These are phyloP conservation scores for Hypericum androsaemum DNA, from an alignment of 345 rosid species.

Conservation along the genomic window DNA sequence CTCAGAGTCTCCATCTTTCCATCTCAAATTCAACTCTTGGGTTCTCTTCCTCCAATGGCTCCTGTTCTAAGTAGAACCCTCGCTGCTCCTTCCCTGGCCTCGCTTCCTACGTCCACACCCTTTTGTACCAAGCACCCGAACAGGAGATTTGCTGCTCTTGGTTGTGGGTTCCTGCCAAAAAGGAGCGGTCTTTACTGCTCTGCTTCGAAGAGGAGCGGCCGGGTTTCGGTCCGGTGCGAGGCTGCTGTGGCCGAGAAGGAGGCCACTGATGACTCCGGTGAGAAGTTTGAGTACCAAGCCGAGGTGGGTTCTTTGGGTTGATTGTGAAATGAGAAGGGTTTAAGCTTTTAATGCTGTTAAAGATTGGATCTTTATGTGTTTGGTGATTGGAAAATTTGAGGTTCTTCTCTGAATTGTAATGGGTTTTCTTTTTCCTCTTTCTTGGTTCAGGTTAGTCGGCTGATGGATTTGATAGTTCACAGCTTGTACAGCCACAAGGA, in stretches of 20 bases:
- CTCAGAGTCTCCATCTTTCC: too few relatives aligned
- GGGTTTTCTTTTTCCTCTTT: too few relatives aligned
- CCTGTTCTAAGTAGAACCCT: slow-evolving; percentile 1
- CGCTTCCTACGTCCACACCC: not conserved
- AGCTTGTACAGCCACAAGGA: slow-evolving; percentile 34
- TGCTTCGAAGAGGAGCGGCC: not conserved
- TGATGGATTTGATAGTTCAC: slow-evolving; percentile 31
- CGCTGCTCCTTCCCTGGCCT: not conserved
- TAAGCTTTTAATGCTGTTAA: not conserved
- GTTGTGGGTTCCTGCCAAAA: not conserved
- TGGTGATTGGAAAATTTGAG: not conserved
- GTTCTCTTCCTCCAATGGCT: slow-evolving; percentile 1
- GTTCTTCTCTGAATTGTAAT: slow-evolving; percentile 6
- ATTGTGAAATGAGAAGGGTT: not conserved
- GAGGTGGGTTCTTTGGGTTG: not conserved
- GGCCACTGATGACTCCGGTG: not conserved
- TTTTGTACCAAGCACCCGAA: not conserved
- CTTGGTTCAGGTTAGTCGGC: slow-evolving; percentile 26
- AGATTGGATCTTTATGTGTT: not conserved
- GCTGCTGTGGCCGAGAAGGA: not conserved
- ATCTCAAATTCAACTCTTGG: not conserved
- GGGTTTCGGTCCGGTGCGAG: not conserved
- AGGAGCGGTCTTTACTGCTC: not conserved
- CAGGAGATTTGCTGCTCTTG: not conserved
- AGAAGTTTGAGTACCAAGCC: not conserved